Evolutionary conservation across 164 flowering plant genomes (phyloP).

Genomic region (Stephania cephalantha): DNA sequence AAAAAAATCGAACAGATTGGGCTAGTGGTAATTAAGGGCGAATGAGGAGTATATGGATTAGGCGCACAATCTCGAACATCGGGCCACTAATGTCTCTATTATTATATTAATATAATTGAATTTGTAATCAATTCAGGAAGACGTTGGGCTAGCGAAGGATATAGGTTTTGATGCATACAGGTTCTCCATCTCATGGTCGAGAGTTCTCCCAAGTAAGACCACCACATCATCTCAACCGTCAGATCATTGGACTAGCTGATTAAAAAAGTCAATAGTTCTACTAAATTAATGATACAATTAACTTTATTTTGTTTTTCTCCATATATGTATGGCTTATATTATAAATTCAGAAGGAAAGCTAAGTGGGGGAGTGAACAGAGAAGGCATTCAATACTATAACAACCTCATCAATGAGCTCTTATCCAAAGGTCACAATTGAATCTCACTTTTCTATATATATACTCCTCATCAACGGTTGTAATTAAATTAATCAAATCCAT

Average conservation of each 20-base stretch:
- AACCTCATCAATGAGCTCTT: conserved; percentile 32
- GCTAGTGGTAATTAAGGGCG: too few relatives aligned
- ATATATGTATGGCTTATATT: too few relatives aligned
- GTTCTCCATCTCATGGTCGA: conserved; percentile 76
- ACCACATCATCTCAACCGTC: background rate
- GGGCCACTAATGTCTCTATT: too few relatives aligned
- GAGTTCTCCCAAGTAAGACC: conserved; percentile 52
- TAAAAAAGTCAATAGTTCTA: background rate
- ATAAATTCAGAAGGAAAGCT: conserved; percentile 20
- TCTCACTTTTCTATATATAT: background rate
- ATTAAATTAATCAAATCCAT: too few relatives aligned
- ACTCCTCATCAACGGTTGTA: background rate
- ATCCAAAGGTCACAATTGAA: conserved; percentile 15
- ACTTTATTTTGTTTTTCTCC: too few relatives aligned
- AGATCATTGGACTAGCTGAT: background rate
- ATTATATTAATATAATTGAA: too few relatives aligned
- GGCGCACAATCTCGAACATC: too few relatives aligned
- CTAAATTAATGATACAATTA: too few relatives aligned
- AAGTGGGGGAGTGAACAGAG: conserved; percentile 24
- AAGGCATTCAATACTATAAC: conserved; percentile 33
- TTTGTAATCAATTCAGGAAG: conserved; percentile 36
- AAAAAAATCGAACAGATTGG: too few relatives aligned
- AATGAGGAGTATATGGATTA: too few relatives aligned
- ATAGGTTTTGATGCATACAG: conserved; percentile 56
- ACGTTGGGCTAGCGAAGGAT: conserved; percentile 48